These are phyloP conservation scores for Nicotiana tomentosiformis DNA, from an alignment of 257 asterid species.

Conservation along the genomic window DNA sequence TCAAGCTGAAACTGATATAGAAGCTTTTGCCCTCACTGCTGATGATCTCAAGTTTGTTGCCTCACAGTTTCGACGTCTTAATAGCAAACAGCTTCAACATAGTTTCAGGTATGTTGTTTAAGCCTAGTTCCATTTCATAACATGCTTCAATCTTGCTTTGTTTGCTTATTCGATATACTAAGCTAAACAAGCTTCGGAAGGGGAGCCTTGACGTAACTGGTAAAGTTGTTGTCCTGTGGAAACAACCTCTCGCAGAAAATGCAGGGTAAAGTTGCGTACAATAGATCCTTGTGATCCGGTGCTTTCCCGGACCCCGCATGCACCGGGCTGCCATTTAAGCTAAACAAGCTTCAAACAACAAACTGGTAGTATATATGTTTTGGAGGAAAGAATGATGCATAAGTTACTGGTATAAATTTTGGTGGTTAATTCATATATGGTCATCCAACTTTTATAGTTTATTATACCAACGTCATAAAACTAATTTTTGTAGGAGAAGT, in stretches of 20 bases:
- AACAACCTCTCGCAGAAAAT: too few relatives aligned
- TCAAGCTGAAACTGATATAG: not conserved
- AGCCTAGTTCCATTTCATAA: not conserved
- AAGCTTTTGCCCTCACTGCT: conserved; percentile 10
- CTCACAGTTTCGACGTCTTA: conserved; percentile 12
- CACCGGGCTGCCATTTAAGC: too few relatives aligned
- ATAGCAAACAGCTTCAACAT: not conserved
- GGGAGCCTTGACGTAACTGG: too few relatives aligned
- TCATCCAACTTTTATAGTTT: not conserved
- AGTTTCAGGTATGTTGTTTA: conserved; percentile 3
- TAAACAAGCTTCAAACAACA: not conserved
- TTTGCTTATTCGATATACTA: too few relatives aligned
- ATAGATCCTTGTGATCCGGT: too few relatives aligned
- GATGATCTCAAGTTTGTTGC: conserved; percentile 14
- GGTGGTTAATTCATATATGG: not conserved
- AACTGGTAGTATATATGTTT: not conserved
- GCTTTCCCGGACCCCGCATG: too few relatives aligned
- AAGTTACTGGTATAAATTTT: not conserved
- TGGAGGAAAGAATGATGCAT: not conserved
- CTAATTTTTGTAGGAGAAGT: too few relatives aligned
- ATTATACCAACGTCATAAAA: not conserved
- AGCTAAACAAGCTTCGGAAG: too few relatives aligned
- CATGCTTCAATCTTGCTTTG: not conserved
- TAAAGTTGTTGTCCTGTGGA: too few relatives aligned
- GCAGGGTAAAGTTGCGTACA: too few relatives aligned